Conservation (phyloP, 75 land plant genomes). For the Selaginella tamariscina region DNA sequence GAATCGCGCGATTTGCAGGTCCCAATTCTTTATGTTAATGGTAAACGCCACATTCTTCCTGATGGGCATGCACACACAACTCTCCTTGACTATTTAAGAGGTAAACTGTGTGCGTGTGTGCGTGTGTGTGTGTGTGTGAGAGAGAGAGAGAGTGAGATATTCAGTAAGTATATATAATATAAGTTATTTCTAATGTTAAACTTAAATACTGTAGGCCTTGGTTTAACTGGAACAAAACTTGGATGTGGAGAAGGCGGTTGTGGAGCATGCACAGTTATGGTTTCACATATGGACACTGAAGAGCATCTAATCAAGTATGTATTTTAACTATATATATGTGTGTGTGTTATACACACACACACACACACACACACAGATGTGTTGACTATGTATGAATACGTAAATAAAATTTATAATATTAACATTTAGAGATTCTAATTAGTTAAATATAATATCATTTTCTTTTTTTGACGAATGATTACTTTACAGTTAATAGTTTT, state of each 20-base stretch:
- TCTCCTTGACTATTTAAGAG: constrained; percentile 85
- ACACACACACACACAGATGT: not conserved
- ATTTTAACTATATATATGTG: not conserved
- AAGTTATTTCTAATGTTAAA: too few relatives aligned
- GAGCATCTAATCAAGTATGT: constrained; percentile 51
- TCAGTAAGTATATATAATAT: not conserved
- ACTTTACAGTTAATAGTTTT: too few relatives aligned
- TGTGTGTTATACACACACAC: not conserved
- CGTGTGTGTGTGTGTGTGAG: not conserved
- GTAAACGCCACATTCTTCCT: constrained; percentile 54
- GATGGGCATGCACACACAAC: constrained; percentile 70
- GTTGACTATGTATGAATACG: not conserved
- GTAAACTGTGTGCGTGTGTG: constrained; percentile 16
- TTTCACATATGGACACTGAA: constrained; percentile 53
- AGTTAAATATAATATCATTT: not conserved
- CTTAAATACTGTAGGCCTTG: constrained; percentile 34
- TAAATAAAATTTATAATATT: too few relatives aligned
- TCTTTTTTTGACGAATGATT: too few relatives aligned
- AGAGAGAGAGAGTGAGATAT: not conserved
- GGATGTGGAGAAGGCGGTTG: constrained; percentile 99
- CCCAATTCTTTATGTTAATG: constrained; percentile 67
- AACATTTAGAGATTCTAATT: not conserved
- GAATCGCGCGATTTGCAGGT: constrained; percentile 28
- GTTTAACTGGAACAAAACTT: constrained; percentile 92
- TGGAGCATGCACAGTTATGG: constrained; percentile 98